Percentiles rank a stretch among this genome's conserved stretches.
phyloP scores from a whole-genome alignment of 2,329 filamentous ascomycete genomes.

The Fusarium graminum region DNA sequence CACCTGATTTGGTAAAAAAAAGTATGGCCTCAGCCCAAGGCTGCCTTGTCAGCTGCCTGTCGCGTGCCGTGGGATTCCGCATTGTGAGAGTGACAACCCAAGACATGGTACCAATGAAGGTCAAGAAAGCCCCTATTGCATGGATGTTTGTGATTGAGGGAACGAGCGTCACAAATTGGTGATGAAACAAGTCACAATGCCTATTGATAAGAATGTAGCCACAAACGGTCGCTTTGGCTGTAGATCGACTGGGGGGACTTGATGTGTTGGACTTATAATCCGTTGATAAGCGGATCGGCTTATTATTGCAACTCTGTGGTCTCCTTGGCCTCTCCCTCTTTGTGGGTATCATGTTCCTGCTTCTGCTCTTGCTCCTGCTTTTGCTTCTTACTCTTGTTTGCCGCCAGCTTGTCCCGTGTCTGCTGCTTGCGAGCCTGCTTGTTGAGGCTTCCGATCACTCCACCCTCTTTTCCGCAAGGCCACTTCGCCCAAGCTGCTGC shows the following conservation, averaged over 20 bases:
- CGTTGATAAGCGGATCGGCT: conserved; percentile 11
- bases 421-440: conserved; percentile 68
- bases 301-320: conserved; percentile 38
- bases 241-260: conserved; percentile 3
- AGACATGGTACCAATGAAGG: conserved; percentile 1
- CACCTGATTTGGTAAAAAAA: conserved; percentile 36
- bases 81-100: conserved; percentile 10
- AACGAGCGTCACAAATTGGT: conserved; percentile 13
- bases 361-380: conserved; percentile 52
- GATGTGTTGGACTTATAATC: conserved; percentile 13
- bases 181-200: conserved; percentile 12
- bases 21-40: conserved; percentile 26
- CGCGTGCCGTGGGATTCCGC: conserved; percentile 16
- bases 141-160: conserved; percentile 12
- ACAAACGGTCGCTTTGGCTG: conserved; percentile 6
- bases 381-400: conserved; percentile 60
- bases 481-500: conserved; percentile 72
- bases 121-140: conserved; percentile 1
- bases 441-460: conserved; percentile 66
- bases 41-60: conserved; percentile 41
- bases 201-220: background rate
- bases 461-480: conserved; percentile 68
- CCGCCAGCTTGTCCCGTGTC: conserved; percentile 65
- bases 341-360: conserved; percentile 44
- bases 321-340: conserved; percentile 30